Base-by-base conservation (phyloP, 1,284 basidiomycete genomes). In the Marasmius oreades region DNA sequence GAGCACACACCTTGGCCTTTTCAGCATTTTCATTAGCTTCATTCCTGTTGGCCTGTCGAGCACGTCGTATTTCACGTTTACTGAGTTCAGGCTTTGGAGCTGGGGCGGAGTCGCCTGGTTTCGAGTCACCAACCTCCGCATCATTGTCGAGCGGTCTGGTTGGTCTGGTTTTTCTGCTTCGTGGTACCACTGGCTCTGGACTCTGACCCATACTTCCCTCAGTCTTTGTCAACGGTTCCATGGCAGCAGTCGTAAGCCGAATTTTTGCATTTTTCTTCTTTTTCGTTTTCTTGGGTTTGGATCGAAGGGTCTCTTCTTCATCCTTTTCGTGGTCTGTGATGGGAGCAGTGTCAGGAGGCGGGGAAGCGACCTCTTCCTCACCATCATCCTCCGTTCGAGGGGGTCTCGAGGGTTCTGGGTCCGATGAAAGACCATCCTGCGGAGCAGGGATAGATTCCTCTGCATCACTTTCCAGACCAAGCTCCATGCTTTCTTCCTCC, bases 21-120 rank as follows among this genome's bases (percentile, higher is more conserved):
- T 65, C 55, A 67, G 65, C 62, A 8, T 58, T 59, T 31, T 72
- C 70, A 23, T 66, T 70, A 39, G 72, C 75, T 60, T 81, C 81
- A 56, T 84, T 86, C 73, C 92, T 95, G 62, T 84, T 88, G 5
- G 85, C 87, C 68, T 95, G 90, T 52, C 84, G 78, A 5, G 88
- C 85, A 54, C 86, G 80, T 47, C 94, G 76, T 69, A 88, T 93
- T 31, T 95, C 93, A 53, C 82, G 82, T 71, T 96, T 97, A 2
- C 90, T 88, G 37, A 83, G 68, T 63, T 80, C 77, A 31, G 62
- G 68, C 33, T 53, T 52, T 31, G 20, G 6, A 11, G 51, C 39
- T 16, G 20, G 16, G 12, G 16, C 14, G 11, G 34, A 18, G 24
- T 24, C 31, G 31, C 20, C 47, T 16, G 20, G 14, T 44, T 14